Evolutionary conservation across 2,329 filamentous ascomycete species (phyloP).

Genomic region (Phialocephala sp.): DNA sequence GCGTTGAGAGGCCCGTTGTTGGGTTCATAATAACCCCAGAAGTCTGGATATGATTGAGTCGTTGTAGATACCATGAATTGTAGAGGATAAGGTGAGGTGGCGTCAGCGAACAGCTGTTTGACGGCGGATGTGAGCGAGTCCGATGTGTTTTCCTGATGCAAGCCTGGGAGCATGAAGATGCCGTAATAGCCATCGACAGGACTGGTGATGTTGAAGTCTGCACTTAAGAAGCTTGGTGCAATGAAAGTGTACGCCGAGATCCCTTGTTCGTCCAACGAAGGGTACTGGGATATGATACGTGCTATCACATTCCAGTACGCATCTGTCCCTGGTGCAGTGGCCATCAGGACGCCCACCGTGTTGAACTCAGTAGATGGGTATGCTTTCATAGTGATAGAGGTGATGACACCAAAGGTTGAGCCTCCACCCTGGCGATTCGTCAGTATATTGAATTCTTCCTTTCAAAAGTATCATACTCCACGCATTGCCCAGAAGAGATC

Average conservation of each 20-base stretch:
- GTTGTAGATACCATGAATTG: constrained; percentile 32
- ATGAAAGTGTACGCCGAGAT: constrained; percentile 56
- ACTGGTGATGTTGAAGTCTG: constrained; percentile 35
- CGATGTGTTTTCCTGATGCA: constrained; percentile 42
- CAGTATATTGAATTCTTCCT: neutral
- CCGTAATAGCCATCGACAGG: constrained; percentile 46
- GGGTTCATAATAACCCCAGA: constrained; percentile 33
- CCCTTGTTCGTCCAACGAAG: constrained; percentile 55
- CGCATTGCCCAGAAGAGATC: constrained; percentile 70
- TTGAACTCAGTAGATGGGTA: constrained; percentile 47
- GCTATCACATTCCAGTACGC: constrained; percentile 54
- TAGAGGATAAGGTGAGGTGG: constrained; percentile 43
- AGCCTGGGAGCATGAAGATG: constrained; percentile 44
- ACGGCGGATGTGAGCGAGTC: constrained; percentile 41
- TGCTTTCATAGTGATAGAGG: constrained; percentile 60
- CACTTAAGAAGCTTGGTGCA: constrained; percentile 46
- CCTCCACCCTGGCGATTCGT: constrained; percentile 55
- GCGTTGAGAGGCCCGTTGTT: constrained; percentile 49
- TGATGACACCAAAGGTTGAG: constrained; percentile 65
- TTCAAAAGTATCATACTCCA: constrained; percentile 50
- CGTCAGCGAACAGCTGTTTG: constrained; percentile 46
- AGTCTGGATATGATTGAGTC: constrained; percentile 28
- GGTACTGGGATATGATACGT: constrained; percentile 53
- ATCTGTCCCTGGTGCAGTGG: constrained; percentile 42
- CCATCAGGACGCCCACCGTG: constrained; percentile 42